Conservation (phyloP, 2,329 filamentous ascomycete genomes). For the Trichoderma gracile region DNA sequence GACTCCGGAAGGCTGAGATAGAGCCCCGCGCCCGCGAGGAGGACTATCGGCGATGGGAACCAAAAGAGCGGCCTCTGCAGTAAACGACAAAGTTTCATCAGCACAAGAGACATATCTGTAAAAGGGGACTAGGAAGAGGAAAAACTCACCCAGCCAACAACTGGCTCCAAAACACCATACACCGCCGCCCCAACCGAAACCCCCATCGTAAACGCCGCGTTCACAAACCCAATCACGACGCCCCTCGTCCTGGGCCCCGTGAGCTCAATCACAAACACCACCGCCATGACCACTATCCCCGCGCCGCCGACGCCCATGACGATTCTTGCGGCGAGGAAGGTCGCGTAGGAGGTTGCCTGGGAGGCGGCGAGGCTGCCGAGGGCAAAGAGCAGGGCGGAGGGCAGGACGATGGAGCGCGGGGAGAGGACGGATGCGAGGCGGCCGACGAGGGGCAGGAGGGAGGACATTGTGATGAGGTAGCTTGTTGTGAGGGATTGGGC, state of each 20-base stretch:
- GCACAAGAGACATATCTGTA: background rate
- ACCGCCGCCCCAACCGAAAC: conserved; percentile 71
- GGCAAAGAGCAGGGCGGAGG: conserved; percentile 57
- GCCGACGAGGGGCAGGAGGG: conserved; percentile 67
- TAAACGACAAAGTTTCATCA: background rate
- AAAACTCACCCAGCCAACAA: conserved; percentile 66
- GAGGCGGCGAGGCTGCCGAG: conserved; percentile 61
- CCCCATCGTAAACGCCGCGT: conserved; percentile 70
- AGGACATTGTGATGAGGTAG: conserved; percentile 66
- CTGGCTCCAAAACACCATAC: conserved; percentile 63
- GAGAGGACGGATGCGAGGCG: conserved; percentile 74
- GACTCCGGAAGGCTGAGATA: conserved; percentile 63
- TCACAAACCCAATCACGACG: conserved; percentile 71
- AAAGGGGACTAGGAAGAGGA: background rate
- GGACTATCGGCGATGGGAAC: conserved; percentile 64
- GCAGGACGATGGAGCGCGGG: conserved; percentile 60
- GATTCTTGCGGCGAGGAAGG: conserved; percentile 69
- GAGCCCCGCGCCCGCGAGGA: conserved; percentile 62
- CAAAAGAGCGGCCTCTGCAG: conserved; percentile 69
- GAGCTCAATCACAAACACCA: conserved; percentile 76
- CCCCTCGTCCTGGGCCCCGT: conserved; percentile 67
- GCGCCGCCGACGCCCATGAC: conserved; percentile 69
- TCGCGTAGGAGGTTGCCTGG: conserved; percentile 55
- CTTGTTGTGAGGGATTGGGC: conserved; percentile 80
- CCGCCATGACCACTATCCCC: conserved; percentile 70